Conservation (phyloP, 2,329 filamentous ascomycete species). For the Huntiella moniliformis region DNA sequence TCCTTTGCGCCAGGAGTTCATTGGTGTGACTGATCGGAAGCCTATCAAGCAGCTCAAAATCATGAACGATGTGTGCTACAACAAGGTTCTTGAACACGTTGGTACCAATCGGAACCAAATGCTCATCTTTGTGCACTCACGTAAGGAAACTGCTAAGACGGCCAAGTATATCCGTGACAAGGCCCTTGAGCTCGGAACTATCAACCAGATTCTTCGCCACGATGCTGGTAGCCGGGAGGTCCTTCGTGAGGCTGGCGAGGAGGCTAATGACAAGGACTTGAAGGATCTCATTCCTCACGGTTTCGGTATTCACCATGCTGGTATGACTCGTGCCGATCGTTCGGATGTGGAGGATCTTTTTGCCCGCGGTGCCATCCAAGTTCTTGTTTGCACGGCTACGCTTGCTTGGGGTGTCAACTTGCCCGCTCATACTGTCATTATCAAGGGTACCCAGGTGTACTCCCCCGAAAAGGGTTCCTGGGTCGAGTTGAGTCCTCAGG, state of each 20-base stretch:
- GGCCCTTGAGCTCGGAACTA: conserved; percentile 89
- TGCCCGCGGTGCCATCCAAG: conserved; percentile 74
- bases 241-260: conserved; percentile 63
- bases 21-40: conserved; percentile 93
- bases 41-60: conserved; percentile 97
- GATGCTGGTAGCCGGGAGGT: conserved; percentile 86
- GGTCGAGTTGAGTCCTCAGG: conserved; percentile 93
- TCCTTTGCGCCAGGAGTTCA: conserved; percentile 87
- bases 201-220: conserved; percentile 82
- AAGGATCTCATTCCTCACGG: conserved; percentile 93
- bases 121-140: conserved; percentile 96
- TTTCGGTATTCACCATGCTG: conserved; percentile 95
- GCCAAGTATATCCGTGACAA: conserved; percentile 93
- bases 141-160: conserved; percentile 96
- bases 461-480: conserved; percentile 97
- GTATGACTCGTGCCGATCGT: conserved; percentile 89
- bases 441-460: conserved; percentile 96
- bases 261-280: conserved; percentile 67
- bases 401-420: conserved; percentile 97
- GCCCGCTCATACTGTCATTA: conserved; percentile 93
- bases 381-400: conserved; percentile 94
- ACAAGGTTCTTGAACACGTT: conserved; percentile 90
- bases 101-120: conserved; percentile 88
- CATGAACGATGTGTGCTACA: conserved; percentile 98
- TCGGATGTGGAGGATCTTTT: conserved; percentile 92